Percentiles rank a stretch among this genome's conserved stretches.
Evolutionary conservation across 106 monocot genomes (phyloP).

Genomic region (Xerophyta viscosa): DNA sequence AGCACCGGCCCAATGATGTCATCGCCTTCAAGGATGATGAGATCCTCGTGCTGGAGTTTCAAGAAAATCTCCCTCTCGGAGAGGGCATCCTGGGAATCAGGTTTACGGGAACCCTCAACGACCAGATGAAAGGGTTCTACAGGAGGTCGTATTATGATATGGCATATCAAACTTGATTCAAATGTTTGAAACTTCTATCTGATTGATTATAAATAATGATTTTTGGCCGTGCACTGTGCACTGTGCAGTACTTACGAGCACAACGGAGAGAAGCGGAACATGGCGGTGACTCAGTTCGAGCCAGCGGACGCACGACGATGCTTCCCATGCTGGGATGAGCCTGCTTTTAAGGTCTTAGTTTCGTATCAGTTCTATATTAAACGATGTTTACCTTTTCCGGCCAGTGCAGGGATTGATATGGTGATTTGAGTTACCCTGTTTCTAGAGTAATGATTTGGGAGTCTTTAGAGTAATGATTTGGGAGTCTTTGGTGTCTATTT

Average conservation of each 20-base stretch:
- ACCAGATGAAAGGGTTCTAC: slow-evolving; percentile 75
- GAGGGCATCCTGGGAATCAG: slow-evolving; percentile 36
- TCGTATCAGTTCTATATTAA: too few species aligned
- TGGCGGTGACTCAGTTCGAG: slow-evolving; percentile 19
- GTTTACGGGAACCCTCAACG: slow-evolving; percentile 49
- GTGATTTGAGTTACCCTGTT: too few species aligned
- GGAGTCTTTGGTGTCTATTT: too few species aligned
- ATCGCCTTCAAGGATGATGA: slow-evolving; percentile 35
- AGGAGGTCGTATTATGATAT: slow-evolving; percentile 31
- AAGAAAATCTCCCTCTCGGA: slow-evolving; percentile 25
- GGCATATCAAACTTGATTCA: background rate
- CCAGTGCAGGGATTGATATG: too few species aligned
- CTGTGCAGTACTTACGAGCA: background rate
- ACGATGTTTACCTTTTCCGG: too few species aligned
- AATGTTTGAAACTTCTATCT: too few species aligned
- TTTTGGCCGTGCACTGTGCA: background rate
- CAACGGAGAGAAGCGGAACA: slow-evolving; percentile 7
- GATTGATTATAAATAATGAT: too few species aligned
- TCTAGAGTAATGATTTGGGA: too few species aligned
- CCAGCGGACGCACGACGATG: slow-evolving; percentile 14
- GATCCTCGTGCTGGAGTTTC: slow-evolving; percentile 45
- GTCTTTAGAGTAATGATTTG: too few species aligned
- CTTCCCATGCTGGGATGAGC: slow-evolving; percentile 25
- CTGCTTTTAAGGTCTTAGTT: slow-evolving; percentile 13
- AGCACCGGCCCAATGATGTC: slow-evolving; percentile 22